Evolutionary conservation across 129 eudicot species (phyloP), one percentile per base, ranked within the genome.

Genomic region (Chrysanthemum makinoi): DNA sequence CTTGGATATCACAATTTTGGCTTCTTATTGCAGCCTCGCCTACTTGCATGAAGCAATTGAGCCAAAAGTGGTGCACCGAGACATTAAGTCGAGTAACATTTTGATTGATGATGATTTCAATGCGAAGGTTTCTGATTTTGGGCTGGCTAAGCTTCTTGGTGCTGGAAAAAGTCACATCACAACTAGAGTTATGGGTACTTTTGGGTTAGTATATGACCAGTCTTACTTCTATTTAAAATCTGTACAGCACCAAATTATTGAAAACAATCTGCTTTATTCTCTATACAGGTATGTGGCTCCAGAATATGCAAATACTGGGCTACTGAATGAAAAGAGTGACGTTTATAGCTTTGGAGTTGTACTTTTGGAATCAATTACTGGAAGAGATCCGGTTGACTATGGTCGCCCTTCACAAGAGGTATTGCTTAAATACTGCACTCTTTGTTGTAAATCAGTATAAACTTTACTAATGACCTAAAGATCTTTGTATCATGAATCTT

Each of bases 171-270:
- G 94, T 80, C 94, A 90, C 83, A 85, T 90, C 77, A 87, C 96
- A 10, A 90, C 96, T 73, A 86, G 96, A 12, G 96, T 90, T 58
- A 90, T 90, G 96, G 96, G 96, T n/a, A 90, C 96, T 66, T 90
- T 90, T 69, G 96, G 96, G 96, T 90, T 39, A 79, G 96, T 86
- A 70, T 61, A 65, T 55, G 18, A 11, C 33, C n/a, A 2, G 3
- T 61, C 12, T 57, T 3, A n/a, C 26, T 33, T 51, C 6, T 33
- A 28, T 14, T 5, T 12, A 53, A 49, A n/a, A 75, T 10, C 39
- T 82, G 56, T 64, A 17, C 48, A 43, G 14, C 55, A 47, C 46
- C n/a, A 43, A 30, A 17, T 74, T n/a, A 44, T 74, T 44, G 22
- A 3, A 50, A 22, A 11, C 28, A 8, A 63, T 68, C 66, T 14